Conservation (phyloP, 2,329 filamentous ascomycete species). For the Apiospora phragmitis region DNA sequence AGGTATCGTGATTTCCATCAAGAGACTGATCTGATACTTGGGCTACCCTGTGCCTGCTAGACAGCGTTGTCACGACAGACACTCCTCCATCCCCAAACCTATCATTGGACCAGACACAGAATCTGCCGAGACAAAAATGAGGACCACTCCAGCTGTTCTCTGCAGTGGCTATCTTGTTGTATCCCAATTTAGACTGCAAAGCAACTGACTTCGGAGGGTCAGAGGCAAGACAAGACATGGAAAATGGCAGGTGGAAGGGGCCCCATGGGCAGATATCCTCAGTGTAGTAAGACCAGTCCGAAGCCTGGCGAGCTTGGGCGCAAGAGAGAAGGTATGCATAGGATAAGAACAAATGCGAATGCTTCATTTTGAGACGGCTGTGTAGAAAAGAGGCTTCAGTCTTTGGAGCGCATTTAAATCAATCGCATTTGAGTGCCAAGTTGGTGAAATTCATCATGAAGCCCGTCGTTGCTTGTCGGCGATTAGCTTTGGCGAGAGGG, state of each 20-base stretch:
- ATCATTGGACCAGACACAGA: slow-evolving; percentile 15
- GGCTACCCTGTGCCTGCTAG: slow-evolving; percentile 2
- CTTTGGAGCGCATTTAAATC: background rate
- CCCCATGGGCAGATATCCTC: background rate
- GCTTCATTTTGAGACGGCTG: background rate
- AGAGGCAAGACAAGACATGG: background rate
- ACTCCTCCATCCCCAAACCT: background rate
- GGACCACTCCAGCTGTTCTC: slow-evolving; percentile 8
- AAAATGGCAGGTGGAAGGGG: background rate
- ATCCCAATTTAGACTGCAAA: background rate
- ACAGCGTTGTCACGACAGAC: slow-evolving; percentile 10
- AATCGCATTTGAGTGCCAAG: background rate
- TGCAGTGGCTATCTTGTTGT: background rate
- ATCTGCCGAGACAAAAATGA: slow-evolving; percentile 11
- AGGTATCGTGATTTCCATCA: background rate
- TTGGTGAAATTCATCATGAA: background rate
- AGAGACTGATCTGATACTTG: background rate
- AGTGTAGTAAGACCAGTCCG: background rate
- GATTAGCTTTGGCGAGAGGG: background rate
- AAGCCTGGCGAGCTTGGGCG: background rate
- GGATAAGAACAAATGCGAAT: background rate
- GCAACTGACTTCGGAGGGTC: background rate
- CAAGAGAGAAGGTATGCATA: background rate
- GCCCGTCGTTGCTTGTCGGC: background rate
- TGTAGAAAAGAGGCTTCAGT: background rate